A percentile compares a stretch with the other conserved stretches of the same genome.
Evolutionary conservation across 2,329 filamentous ascomycete species (phyloP).

Genomic region (Bisporella sp.): DNA sequence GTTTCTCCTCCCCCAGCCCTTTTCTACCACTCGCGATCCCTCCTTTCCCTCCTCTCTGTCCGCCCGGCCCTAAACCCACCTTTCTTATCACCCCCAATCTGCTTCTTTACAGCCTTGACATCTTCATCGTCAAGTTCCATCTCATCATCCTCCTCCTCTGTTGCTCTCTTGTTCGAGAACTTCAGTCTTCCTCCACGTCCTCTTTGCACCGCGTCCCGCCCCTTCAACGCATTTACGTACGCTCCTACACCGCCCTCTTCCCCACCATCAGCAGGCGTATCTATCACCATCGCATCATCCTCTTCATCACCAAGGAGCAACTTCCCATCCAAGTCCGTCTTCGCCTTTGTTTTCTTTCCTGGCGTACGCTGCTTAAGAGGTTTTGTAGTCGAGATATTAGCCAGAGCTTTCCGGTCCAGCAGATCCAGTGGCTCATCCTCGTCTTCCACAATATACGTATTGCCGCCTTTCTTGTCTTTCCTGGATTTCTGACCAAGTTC

Average conservation of each 20-base stretch:
- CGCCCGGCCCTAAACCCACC: conserved; percentile 27
- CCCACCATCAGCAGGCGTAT: conserved; percentile 39
- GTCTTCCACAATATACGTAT: conserved; percentile 86
- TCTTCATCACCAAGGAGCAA: conserved; percentile 62
- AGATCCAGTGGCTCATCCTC: conserved; percentile 93
- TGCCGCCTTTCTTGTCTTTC: conserved; percentile 51
- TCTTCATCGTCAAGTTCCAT: conserved; percentile 40
- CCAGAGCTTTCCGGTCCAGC: conserved; percentile 79
- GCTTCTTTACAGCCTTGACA: conserved; percentile 45
- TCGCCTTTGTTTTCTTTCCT: conserved; percentile 46
- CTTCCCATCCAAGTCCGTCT: conserved; percentile 71
- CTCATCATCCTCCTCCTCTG: conserved; percentile 47
- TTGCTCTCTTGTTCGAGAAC: conserved; percentile 58
- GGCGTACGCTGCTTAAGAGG: conserved; percentile 56
- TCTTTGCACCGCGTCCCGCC: conserved; percentile 57
- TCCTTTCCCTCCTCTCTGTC: conserved; percentile 38
- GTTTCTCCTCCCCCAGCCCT: conserved; percentile 38
- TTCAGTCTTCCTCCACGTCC: conserved; percentile 63
- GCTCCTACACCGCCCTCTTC: conserved; percentile 54
- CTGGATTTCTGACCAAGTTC: conserved; percentile 39
- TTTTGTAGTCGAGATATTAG: conserved; percentile 88
- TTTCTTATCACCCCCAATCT: conserved; percentile 26
- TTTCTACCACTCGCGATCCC: conserved; percentile 39
- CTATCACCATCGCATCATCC: conserved; percentile 55
- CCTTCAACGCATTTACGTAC: conserved; percentile 63